phyloP scores from a whole-genome alignment of 352 stramenopile genomes.

The Pythium oligandrum region DNA sequence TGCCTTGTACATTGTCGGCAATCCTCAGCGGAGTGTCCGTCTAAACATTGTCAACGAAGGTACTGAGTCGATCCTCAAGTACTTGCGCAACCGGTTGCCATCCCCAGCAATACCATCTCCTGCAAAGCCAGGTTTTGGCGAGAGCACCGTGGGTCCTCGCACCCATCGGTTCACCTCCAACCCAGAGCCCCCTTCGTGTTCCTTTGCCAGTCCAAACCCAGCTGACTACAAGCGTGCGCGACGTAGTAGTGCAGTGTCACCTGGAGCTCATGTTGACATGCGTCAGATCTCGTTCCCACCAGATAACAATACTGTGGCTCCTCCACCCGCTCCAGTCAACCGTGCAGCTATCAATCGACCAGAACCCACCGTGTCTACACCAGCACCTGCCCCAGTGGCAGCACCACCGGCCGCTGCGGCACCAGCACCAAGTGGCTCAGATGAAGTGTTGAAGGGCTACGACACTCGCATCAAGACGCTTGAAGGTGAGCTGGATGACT shows the following conservation, averaged over 20 bases:
- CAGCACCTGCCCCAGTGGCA: not conserved
- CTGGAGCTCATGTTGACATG: slow-evolving; percentile 17
- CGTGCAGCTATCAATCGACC: no score
- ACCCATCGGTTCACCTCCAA: not conserved
- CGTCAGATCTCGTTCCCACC: slow-evolving; percentile 11
- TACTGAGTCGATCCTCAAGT: slow-evolving; percentile 69
- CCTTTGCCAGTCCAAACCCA: slow-evolving; percentile 19
- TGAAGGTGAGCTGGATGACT: slow-evolving; percentile 59
- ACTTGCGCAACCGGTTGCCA: slow-evolving; percentile 55
- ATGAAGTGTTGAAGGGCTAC: slow-evolving; percentile 12
- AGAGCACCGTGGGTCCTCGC: not conserved
- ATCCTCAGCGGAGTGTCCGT: slow-evolving; percentile 73
- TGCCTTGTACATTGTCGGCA: slow-evolving; percentile 60
- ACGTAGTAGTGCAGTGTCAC: slow-evolving; percentile 5
- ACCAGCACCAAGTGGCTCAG: not conserved
- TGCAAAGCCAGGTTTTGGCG: not conserved
- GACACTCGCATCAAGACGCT: slow-evolving; percentile 35
- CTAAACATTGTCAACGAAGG: slow-evolving; percentile 60
- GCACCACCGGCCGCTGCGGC: not conserved
- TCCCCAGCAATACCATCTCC: slow-evolving; percentile 15
- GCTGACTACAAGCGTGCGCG: slow-evolving; percentile 25
- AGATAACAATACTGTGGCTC: no score
- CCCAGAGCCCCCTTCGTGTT: not conserved
- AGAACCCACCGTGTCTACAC: not conserved
- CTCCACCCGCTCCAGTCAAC: no score